Base-by-base conservation (phyloP, 768 basidiomycete genomes). In the Boletus subcaerulescens region DNA sequence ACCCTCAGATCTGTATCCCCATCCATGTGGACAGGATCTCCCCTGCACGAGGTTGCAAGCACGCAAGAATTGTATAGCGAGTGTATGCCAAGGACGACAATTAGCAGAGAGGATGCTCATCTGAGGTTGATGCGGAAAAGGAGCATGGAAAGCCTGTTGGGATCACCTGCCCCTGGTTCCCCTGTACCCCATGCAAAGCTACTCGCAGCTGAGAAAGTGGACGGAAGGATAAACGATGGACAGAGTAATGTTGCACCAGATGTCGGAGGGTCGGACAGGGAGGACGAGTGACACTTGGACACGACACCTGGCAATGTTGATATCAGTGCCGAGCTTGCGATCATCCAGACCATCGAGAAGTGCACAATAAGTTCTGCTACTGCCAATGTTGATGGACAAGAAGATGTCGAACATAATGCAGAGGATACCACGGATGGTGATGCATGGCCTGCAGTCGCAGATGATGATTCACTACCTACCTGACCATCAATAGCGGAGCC, bases 81-180 rank as follows among this genome's bases (percentile, higher is more conserved):
- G 4, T 63, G 62, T 61, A 57, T 33, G 60, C 67, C 59, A 3
- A 75, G 74, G 48, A 73, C 73, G 24, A 74, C 80, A 42, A 82
- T 85, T 54, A 83, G 72, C 48, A 76, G 77, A 29, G 82, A 82
- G 50, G 80, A 80, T 45, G 76, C 86, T 18, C 77, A 80, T 55
- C 70, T 77, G 49, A 74, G 80, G 35, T 63, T 84, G 48, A 60
- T 77, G 64, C 73, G 71, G 46, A 74, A 76, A 59, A 69, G 74
- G 53, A 80, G 78, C 44, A 63, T 68, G 42, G 75, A 80, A 45
- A 80, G 80, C 57, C 71, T 77, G 7, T 53, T 73, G 56, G 56
- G 62, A 7, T 71, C 59, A 3, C 61, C 60, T 40, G 49, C 45
- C 4, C 55, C 50, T 44, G 45, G 56, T 38, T 61, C 61, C 10